Base-by-base conservation (phyloP, 148 eudicot species). In the Rhododendron henanense region DNA sequence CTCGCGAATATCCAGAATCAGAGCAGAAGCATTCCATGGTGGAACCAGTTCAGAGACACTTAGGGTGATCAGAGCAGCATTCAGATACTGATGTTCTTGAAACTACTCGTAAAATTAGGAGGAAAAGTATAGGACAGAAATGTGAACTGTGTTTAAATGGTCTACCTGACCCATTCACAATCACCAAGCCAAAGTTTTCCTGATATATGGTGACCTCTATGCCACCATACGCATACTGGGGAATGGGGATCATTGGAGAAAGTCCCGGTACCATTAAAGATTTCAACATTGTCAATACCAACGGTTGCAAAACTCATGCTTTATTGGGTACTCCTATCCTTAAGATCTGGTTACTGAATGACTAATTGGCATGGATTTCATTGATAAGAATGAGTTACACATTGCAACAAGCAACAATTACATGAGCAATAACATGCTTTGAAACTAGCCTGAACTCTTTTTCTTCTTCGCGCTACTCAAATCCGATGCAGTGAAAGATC, bases 401-500 rank as follows among this genome's bases (percentile, higher is more conserved):
- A 23, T 18, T 82, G 44, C 77, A 82, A 78, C n/a, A 25, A 82
- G 69, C 35, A 63, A 23, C 47, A 69, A 50, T 61, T 45, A 76
- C 35, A 86, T 4, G 5, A 82, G 45, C 55, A 74, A 45, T 25
- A 31, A 10, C 59, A 31, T 23, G 63, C 11, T 45, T 1, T 3
- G 19, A 33, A 86, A 45, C 90, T 94, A 93, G 82, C 87, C 83
- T 51, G 91, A 83, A 59, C 19, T 87, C 85, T 92, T 92, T 87
- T 91, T 93, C 90, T 90, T 92, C 92, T 88, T 92, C 47, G 61
- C 21, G 1, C 75, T 89, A 81, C 0, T 75, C 67, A 90, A 33
- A 23, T 95, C 95, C 25, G 89, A 79, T 57, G 81, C 90, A 39
- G 48, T 92, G 80, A 95, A 96, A 57, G 95, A 63, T 87, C 81